These are phyloP conservation scores for Fusarium graminum DNA, from an alignment of 2,329 filamentous ascomycete species.

Conservation along the genomic window DNA sequence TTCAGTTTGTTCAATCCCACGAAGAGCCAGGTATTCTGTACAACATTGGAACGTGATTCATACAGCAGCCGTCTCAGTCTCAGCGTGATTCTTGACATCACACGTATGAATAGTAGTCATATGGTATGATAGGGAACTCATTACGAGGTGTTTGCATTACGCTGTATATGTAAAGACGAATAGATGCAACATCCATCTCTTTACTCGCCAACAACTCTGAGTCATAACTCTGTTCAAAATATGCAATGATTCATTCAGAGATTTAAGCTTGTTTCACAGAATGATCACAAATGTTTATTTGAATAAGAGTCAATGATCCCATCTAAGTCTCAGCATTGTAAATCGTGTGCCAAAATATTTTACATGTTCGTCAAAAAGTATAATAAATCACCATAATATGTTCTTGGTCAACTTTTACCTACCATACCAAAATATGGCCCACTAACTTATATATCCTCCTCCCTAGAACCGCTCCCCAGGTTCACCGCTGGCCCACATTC, in stretches of 20 bases:
- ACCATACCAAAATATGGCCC: background rate
- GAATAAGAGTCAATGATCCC: background rate
- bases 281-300: background rate
- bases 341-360: background rate
- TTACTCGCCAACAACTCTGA: no score
- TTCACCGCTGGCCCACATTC: conserved; percentile 59
- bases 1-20: no score
- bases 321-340: background rate
- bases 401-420: background rate
- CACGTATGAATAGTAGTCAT: no score
- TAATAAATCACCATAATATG: background rate
- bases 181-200: no score
- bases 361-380: background rate
- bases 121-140: no score
- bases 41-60: no score
- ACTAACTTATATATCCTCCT: conserved; percentile 1
- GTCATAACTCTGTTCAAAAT: no score
- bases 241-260: background rate
- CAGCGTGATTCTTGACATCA: no score
- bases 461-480: conserved; percentile 2
- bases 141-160: no score
- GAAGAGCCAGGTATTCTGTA: no score
- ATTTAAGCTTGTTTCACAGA: background rate
- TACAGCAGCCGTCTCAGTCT: no score
- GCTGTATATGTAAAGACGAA: no score